Base-by-base conservation (phyloP, 2,329 filamentous ascomycete genomes). In the Neurospora sp. region DNA sequence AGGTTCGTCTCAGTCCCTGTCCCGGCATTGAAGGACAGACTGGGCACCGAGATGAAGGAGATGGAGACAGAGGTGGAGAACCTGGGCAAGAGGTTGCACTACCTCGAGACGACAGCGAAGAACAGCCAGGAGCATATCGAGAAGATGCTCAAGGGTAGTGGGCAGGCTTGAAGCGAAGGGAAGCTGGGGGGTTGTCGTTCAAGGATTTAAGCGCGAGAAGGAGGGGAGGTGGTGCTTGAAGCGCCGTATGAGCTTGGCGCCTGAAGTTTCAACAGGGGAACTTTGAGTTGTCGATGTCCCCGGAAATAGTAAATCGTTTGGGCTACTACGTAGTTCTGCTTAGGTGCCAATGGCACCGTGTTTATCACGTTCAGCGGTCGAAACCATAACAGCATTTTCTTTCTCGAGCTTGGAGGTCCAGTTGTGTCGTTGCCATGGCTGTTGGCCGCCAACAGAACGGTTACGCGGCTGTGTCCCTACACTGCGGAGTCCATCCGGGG, bases 71-170 rank as follows among this genome's bases (percentile, higher is more conserved):
- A 97, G 75, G 88, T 97, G 72, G 86, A 91, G 52, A 91, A 90
- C 73, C 82, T 98, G 73, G 89, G 92, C 74, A 97, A 98, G 86
- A 93, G 92, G 80, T 84, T 97, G 76, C 88, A 95, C 75, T 98
- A 97, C 78, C 85, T 98, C 65, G 95, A 98, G 83, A 97, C 93
- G 70, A 98, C 96, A 67, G 91, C 93, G 79, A 93, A 96, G 83
- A 99, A 98, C 78, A 97, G 93, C 81, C 89, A 91, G 75, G 89
- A 94, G 74, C 93, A 97, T 77, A 91, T 98, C 75, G 91, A 97
- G 79, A 91, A 93, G 80, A 95, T 98, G 78, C 86, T 98, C 77
- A 87, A 87, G 77, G 81, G 82, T 33, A 75, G 77, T 10, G 76
- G 80, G 68, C 74, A 74, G 67, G 69, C 73, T 28, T 77, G 33